A percentile compares a stretch with the other conserved stretches of the same genome.
These are phyloP conservation scores for Leonotis leonurus DNA, from an alignment of 257 asterid species.

Conservation along the genomic window DNA sequence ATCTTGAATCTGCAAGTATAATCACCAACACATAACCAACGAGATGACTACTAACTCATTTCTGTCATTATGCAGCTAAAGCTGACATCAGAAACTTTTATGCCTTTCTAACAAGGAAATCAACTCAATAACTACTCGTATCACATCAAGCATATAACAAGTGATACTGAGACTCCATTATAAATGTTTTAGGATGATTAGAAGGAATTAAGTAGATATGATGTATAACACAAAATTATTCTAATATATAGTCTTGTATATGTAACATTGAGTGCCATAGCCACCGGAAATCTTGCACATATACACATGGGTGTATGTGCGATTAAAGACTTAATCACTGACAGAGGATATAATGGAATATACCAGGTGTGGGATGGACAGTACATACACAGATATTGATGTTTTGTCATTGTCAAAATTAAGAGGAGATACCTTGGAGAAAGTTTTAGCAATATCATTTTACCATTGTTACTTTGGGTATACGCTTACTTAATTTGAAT, in stretches of 20 bases:
- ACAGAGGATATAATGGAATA: too few relatives aligned
- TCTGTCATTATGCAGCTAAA: background rate
- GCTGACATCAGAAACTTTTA: background rate
- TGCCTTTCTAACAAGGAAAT: background rate
- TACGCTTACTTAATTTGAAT: background rate
- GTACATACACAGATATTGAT: too few relatives aligned
- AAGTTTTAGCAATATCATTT: background rate
- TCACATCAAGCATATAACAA: too few relatives aligned
- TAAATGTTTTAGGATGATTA: background rate
- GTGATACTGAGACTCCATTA: too few relatives aligned
- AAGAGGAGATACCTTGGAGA: background rate
- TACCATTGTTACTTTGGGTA: background rate
- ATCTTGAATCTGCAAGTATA: constrained; percentile 61
- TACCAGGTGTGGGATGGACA: too few relatives aligned
- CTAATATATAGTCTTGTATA: background rate
- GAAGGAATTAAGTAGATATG: too few relatives aligned
- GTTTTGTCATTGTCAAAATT: too few relatives aligned
- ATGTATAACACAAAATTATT: too few relatives aligned
- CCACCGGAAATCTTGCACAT: background rate
- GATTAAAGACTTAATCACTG: background rate
- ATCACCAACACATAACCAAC: constrained; percentile 11
- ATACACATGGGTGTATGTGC: background rate
- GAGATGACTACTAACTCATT: background rate
- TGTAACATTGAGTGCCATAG: background rate
- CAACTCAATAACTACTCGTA: background rate